Evolutionary conservation across 768 basidiomycete genomes (phyloP).

Genomic region (Suillus subaureus): DNA sequence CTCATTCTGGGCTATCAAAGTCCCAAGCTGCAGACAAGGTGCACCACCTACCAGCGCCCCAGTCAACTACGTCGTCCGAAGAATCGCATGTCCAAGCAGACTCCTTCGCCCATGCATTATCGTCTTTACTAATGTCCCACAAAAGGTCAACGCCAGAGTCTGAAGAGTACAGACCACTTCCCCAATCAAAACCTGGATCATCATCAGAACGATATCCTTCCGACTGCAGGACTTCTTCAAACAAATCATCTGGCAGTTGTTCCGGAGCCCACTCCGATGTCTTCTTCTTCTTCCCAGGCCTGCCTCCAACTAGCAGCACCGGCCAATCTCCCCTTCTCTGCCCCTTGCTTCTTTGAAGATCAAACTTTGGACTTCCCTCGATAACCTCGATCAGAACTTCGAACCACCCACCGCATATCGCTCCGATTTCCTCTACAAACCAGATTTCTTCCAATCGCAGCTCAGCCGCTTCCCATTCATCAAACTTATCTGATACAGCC

Average conservation of each 20-base stretch:
- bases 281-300: conserved; percentile 15
- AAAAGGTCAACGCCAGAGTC: conserved; percentile 3
- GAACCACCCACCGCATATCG: conserved; percentile 38
- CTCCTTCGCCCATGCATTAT: not conserved
- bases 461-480: conserved; percentile 49
- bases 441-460: conserved; percentile 47
- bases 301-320: conserved; percentile 28
- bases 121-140: not conserved
- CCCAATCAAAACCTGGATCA: not conserved
- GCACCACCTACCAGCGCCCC: not conserved
- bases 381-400: conserved; percentile 28
- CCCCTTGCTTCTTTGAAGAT: conserved; percentile 21
- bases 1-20: not conserved
- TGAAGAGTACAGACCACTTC: not conserved
- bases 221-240: not conserved
- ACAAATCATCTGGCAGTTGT: not conserved
- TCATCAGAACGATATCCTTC: not conserved
- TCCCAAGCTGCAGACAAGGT: not conserved
- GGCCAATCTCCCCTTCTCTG: conserved; percentile 31
- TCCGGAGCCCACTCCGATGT: conserved; percentile 7
- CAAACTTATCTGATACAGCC: conserved; percentile 54
- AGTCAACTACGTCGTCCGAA: not conserved
- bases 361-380: conserved; percentile 27
- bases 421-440: conserved; percentile 44
- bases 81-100: not conserved